Conservation (phyloP, 2,329 filamentous ascomycete genomes). For the Sporothrix pseudoabietina region DNA sequence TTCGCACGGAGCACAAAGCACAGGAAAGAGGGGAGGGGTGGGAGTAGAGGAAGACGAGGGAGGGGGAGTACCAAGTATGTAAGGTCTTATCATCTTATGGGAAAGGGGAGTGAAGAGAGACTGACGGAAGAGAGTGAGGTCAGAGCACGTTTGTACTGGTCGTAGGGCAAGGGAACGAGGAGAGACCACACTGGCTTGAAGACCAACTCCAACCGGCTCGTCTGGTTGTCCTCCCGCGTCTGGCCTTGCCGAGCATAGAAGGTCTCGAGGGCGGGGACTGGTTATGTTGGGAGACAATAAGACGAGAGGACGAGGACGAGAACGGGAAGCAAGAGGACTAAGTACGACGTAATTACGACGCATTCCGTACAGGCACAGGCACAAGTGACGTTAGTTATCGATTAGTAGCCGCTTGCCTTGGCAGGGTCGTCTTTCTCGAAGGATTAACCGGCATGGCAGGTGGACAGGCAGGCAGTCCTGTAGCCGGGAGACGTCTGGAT, state of each 20-base stretch:
- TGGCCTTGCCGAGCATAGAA: slow-evolving; percentile 1
- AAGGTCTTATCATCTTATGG: too few relatives aligned
- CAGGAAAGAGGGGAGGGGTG: not conserved
- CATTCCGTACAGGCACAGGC: not conserved
- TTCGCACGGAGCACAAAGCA: slow-evolving; percentile 5
- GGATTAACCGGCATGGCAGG: not conserved
- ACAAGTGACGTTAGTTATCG: not conserved
- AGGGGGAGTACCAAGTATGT: not conserved
- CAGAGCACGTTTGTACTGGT: not conserved
- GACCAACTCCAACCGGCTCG: not conserved
- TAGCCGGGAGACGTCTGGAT: not conserved
- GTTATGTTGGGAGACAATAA: not conserved
- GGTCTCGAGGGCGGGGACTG: not conserved
- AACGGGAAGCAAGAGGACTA: not conserved
- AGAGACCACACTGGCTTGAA: not conserved
- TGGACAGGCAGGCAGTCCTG: too few relatives aligned
- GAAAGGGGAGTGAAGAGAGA: not conserved
- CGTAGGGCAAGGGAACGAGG: too few relatives aligned
- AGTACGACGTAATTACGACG: not conserved
- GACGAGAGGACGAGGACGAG: not conserved
- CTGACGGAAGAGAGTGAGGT: not conserved
- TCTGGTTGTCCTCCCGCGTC: slow-evolving; percentile 11
- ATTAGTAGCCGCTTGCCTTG: not conserved
- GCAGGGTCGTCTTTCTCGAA: slow-evolving; percentile 5
- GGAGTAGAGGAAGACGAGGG: not conserved